A percentile compares a stretch with the other conserved stretches of the same genome.
These are phyloP conservation scores for Kodamaea leandrae DNA, from an alignment of 805 yeast species.

Conservation along the genomic window DNA sequence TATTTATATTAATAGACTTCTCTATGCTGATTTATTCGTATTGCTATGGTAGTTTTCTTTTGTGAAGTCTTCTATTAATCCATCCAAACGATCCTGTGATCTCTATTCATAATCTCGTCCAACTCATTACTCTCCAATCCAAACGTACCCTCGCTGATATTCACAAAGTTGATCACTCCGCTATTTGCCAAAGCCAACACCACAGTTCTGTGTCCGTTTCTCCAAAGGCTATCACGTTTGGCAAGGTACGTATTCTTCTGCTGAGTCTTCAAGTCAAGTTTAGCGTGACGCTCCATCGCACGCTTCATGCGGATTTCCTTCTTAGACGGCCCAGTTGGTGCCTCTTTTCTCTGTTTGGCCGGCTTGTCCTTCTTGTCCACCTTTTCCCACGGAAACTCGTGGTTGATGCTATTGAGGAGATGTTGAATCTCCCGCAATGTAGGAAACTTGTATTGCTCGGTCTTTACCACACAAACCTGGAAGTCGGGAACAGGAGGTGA, in stretches of 20 bases:
- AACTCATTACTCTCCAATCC: constrained; percentile 20
- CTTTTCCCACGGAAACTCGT: constrained; percentile 5
- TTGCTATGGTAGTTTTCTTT: neutral
- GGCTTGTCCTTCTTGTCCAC: neutral
- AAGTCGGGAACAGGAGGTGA: constrained; percentile 73
- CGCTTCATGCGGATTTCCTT: constrained; percentile 23
- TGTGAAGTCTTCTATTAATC: neutral
- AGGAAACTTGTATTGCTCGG: constrained; percentile 46
- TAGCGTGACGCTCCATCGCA: constrained; percentile 27
- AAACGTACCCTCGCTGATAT: constrained; percentile 51
- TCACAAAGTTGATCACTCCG: constrained; percentile 71
- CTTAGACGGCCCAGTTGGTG: constrained; percentile 19
- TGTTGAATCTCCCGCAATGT: constrained; percentile 38
- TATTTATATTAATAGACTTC: neutral
- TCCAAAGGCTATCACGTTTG: constrained; percentile 41
- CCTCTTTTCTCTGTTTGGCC: constrained; percentile 2
- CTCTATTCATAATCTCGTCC: constrained; percentile 15
- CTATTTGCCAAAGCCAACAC: constrained; percentile 71
- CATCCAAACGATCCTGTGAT: constrained; percentile 20
- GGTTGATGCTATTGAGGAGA: constrained; percentile 20
- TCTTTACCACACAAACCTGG: constrained; percentile 59
- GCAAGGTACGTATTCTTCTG: constrained; percentile 26
- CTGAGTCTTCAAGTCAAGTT: constrained; percentile 21
- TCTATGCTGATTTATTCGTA: neutral
- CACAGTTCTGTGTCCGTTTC: constrained; percentile 51